These are phyloP conservation scores for Sporisorium exsertum DNA, from an alignment of 1,284 basidiomycete species.

Conservation along the genomic window DNA sequence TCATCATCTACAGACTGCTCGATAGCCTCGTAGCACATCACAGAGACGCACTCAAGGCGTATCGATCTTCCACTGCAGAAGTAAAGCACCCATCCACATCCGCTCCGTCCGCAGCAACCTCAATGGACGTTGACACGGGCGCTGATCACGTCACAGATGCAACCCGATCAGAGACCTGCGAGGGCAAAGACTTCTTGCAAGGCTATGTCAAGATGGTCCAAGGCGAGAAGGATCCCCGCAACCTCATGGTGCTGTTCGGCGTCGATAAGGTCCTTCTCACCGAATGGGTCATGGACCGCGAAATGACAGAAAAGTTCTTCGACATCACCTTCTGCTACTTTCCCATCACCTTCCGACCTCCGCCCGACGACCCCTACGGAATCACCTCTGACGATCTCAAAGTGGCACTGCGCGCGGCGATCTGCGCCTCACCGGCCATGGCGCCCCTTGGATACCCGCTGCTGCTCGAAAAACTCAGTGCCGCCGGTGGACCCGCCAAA, in stretches of 20 bases:
- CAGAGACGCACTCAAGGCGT: conserved; percentile 69
- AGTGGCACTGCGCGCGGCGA: conserved; percentile 77
- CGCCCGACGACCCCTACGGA: conserved; percentile 92
- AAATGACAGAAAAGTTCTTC: conserved; percentile 81
- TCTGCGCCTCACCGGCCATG: conserved; percentile 84
- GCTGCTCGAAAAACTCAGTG: conserved; percentile 90
- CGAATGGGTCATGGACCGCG: conserved; percentile 82
- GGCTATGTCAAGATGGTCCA: conserved; percentile 85
- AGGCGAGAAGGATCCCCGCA: conserved; percentile 97
- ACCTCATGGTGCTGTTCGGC: conserved; percentile 88
- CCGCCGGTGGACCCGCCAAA: conserved; percentile 85
- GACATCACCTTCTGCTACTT: conserved; percentile 99
- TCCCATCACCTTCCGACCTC: conserved; percentile 95
- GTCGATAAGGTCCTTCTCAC: conserved; percentile 85
- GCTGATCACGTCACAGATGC: conserved; percentile 8
- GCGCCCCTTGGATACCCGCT: conserved; percentile 86
- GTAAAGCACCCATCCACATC: background rate
- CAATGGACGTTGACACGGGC: conserved; percentile 30
- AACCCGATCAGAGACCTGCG: conserved; percentile 24
- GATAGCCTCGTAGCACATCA: conserved; percentile 83
- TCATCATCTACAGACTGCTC: conserved; percentile 83
- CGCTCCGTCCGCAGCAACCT: background rate
- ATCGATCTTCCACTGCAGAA: conserved; percentile 8
- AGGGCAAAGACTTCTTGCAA: conserved; percentile 77
- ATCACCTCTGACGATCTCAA: conserved; percentile 91